phyloP scores from a whole-genome alignment of 768 basidiomycete species.

The Kwoniella shandongensis region DNA sequence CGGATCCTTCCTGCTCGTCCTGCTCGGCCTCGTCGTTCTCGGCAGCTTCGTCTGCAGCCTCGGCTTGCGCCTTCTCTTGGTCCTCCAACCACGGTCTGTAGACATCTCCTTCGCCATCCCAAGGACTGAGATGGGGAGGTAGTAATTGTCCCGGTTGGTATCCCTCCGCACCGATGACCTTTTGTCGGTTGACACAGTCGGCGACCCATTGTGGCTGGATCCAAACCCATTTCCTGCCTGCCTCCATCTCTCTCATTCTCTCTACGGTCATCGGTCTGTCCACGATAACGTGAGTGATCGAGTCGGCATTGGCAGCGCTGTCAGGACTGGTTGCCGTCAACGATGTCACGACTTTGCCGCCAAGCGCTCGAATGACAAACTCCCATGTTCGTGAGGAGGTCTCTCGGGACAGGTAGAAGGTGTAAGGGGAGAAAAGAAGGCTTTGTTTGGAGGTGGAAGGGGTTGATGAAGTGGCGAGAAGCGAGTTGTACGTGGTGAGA shows the following conservation, averaged over 20 bases:
- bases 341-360: constrained; percentile 84
- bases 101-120: constrained; percentile 67
- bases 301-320: constrained; percentile 67
- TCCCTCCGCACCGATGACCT: constrained; percentile 76
- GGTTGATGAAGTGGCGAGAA: constrained; percentile 47
- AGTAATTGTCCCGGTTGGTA: constrained; percentile 82
- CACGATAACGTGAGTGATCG: constrained; percentile 92
- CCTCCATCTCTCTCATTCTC: constrained; percentile 62
- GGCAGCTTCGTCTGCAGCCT: constrained; percentile 52
- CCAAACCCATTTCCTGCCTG: constrained; percentile 71
- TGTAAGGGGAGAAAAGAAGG: constrained; percentile 74
- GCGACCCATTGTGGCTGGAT: constrained; percentile 98
- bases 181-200: constrained; percentile 87
- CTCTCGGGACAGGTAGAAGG: constrained; percentile 92
- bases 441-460: constrained; percentile 52
- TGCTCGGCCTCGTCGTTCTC: constrained; percentile 50
- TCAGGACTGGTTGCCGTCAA: constrained; percentile 53
- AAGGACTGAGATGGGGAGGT: constrained; percentile 94
- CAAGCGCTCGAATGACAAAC: constrained; percentile 87
- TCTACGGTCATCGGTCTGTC: constrained; percentile 68
- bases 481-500: constrained; percentile 59
- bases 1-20: constrained; percentile 48
- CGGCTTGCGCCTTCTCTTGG: constrained; percentile 65
- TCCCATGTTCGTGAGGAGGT: constrained; percentile 88
- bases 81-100: constrained; percentile 52